Evolutionary conservation across 1,139 yeast genomes (phyloP).

Genomic region (Saccharomyces uvarum): DNA sequence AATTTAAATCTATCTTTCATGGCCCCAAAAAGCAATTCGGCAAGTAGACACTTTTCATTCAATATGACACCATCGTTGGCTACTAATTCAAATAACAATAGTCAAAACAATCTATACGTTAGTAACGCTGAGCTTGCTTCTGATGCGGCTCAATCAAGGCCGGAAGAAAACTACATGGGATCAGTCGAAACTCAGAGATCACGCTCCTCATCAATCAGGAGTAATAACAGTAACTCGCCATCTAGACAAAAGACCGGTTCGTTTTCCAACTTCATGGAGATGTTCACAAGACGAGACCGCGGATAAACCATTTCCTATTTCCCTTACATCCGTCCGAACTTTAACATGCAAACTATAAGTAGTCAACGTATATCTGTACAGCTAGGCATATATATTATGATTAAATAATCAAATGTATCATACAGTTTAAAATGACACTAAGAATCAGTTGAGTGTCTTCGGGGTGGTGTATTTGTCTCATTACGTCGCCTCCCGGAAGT

Average conservation of each 20-base stretch:
- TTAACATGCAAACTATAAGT: too few species aligned
- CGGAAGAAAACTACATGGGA: slow-evolving; percentile 1
- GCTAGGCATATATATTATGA: not conserved
- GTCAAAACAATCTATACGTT: not conserved
- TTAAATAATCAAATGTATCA: not conserved
- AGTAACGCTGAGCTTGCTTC: not conserved
- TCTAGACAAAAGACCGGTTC: slow-evolving; percentile 14
- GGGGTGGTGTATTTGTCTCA: too few species aligned
- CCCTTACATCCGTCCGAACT: not conserved
- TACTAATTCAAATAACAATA: slow-evolving; percentile 3
- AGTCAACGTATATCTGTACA: not conserved
- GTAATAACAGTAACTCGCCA: slow-evolving; percentile 5
- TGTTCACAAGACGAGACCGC: slow-evolving; percentile 15
- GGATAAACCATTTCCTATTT: not conserved
- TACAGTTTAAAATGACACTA: not conserved
- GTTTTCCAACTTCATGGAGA: slow-evolving; percentile 15
- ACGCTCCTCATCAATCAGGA: slow-evolving; percentile 3
- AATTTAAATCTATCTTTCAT: slow-evolving; percentile 7
- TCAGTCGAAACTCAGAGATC: slow-evolving; percentile 9
- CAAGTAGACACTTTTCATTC: slow-evolving; percentile 21
- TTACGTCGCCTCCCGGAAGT: too few species aligned
- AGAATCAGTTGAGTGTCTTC: too few species aligned
- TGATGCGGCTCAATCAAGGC: not conserved
- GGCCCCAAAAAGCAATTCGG: slow-evolving; percentile 15
- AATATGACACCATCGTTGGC: slow-evolving; percentile 22